Base-by-base conservation (phyloP, 1,284 basidiomycete genomes). In the Ceratobasidium sp. region DNA sequence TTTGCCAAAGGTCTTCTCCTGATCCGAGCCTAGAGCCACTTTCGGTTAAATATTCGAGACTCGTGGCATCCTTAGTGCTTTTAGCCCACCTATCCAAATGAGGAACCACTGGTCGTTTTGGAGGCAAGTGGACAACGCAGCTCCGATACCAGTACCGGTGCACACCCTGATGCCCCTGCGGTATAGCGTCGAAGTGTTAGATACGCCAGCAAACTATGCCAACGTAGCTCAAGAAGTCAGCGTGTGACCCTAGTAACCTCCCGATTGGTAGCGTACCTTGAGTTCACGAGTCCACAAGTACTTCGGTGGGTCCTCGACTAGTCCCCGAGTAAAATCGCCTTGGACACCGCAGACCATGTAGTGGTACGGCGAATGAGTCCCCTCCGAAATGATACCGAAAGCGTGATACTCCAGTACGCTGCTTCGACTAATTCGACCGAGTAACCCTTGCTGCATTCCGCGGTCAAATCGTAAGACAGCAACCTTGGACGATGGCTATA, bases 331-430 rank as follows among this genome's bases (percentile, higher is more conserved):
- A 83, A 93, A 94, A 82, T 93, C 92, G 46, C 91, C 91, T 86
- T 93, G 92, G 64, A 93, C 92, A 83, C 92, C 93, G 80, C 90
- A 91, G 79, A 94, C 91, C 87, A 94, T 85, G 84, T 92, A 94
- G 83, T 94, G 93, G 81, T 91, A 90, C 81, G 91, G 89, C 14
- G 92, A 88, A 78, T 92, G 87, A 4, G 86, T 87, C 33, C 91
- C 91, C 83, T 93, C 92, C 38, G 91, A 93, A 80, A 90, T 89
- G 82, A 90, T 91, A 74, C 91, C 91, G 82, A 92, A 92, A 27
- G 90, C 89, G 81, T 91, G 90, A 80, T 91, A 91, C 81, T 91
- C 90, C 88, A 88, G 87, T 78, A 91, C 85, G 52, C 89, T 84
- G 44, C 88, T 88, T 83, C 90, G 90, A 81, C 89, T 90, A 81